Conservation (phyloP, 2,329 filamentous ascomycete genomes). For the Neocucurbitaria cava region DNA sequence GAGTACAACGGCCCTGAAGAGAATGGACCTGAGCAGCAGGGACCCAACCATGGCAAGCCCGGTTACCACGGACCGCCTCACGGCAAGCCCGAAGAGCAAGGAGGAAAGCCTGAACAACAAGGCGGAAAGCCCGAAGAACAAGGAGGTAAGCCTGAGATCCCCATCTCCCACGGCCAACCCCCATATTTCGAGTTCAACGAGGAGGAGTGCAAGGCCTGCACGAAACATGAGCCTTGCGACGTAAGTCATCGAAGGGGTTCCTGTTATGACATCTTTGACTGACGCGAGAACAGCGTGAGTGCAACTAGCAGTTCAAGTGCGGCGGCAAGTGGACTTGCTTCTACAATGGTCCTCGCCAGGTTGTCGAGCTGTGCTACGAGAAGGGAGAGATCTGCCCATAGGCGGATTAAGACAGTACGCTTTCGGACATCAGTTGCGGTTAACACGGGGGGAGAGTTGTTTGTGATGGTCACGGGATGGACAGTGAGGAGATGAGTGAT, state of each 20-base stretch:
- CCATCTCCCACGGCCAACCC: not conserved
- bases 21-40: not conserved
- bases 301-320: conserved; percentile 14
- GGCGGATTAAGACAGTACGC: not conserved
- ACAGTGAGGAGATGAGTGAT: not conserved
- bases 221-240: conserved; percentile 1
- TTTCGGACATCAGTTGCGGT: not conserved
- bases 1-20: not conserved
- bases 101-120: too few relatives aligned
- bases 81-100: not conserved
- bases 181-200: conserved; percentile 2
- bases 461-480: not conserved
- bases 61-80: not conserved
- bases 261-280: conserved; percentile 3
- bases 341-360: conserved; percentile 1
- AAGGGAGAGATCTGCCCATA: conserved; percentile 2
- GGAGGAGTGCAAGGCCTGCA: conserved; percentile 6
- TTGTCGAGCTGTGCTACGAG: conserved; percentile 14
- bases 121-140: not conserved
- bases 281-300: conserved; percentile 3
- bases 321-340: conserved; percentile 18
- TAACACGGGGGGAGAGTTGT: not conserved
- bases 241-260: conserved; percentile 1
- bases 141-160: not conserved
- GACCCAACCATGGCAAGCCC: not conserved